These are phyloP conservation scores for Aspergillus luchuensis DNA, from an alignment of 2,329 filamentous ascomycete species.

Conservation along the genomic window DNA sequence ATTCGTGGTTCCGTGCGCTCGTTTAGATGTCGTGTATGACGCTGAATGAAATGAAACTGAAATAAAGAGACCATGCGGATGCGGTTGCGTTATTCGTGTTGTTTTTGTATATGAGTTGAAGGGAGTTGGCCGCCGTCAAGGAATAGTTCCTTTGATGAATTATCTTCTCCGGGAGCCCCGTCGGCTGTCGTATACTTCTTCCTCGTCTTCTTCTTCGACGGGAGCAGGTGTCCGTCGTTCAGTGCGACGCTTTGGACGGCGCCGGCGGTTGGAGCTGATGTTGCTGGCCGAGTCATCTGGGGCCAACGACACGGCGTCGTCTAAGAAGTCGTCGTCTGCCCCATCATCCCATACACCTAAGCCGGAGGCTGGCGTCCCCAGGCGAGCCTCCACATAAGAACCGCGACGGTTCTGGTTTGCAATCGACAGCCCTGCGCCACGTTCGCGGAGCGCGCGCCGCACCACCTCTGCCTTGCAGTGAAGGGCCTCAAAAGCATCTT, in stretches of 20 bases:
- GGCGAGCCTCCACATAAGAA: constrained; percentile 42
- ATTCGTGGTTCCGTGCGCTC: not conserved
- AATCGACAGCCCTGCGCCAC: constrained; percentile 71
- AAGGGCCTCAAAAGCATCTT: constrained; percentile 91
- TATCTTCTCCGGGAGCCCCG: constrained; percentile 26
- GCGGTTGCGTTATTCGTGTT: not conserved
- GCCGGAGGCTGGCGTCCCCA: constrained; percentile 46
- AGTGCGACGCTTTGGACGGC: constrained; percentile 49
- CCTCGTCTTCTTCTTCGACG: constrained; percentile 52
- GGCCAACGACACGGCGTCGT: constrained; percentile 48
- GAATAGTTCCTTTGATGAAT: not conserved
- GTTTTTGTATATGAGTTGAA: not conserved
- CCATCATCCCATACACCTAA: constrained; percentile 42
- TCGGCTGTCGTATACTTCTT: constrained; percentile 31
- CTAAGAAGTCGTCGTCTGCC: constrained; percentile 48
- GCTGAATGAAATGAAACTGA: not conserved
- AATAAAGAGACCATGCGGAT: not conserved
- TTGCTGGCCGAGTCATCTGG: constrained; percentile 55
- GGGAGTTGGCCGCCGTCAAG: not conserved
- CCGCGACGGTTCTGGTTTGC: constrained; percentile 50
- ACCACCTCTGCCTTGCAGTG: constrained; percentile 82
- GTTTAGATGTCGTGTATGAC: not conserved
- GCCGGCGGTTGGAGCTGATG: constrained; percentile 48
- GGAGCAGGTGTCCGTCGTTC: constrained; percentile 52
- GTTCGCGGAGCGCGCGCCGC: constrained; percentile 75